Evolutionary conservation across 495 filamentous ascomycete genomes (phyloP).

Genomic region (Cairneyella variabilis): DNA sequence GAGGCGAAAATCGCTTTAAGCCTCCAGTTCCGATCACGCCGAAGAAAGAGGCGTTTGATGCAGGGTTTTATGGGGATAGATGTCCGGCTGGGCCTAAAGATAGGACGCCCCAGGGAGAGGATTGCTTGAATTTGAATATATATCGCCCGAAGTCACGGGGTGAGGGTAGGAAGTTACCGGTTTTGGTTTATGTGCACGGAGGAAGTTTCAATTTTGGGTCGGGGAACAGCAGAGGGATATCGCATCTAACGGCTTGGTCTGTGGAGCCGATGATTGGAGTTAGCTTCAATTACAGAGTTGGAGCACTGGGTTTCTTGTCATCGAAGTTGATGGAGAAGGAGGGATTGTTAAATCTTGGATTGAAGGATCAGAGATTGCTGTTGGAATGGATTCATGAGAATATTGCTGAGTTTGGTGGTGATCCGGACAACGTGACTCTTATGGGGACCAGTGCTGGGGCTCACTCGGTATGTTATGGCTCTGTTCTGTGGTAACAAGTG

Average conservation of each 20-base stretch:
- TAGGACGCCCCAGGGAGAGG: constrained; percentile 34
- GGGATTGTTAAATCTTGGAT: constrained; percentile 59
- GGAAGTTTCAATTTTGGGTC: constrained; percentile 48
- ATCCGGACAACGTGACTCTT: constrained; percentile 58
- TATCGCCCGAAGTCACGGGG: constrained; percentile 25
- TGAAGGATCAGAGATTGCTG: constrained; percentile 63
- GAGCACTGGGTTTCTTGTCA: constrained; percentile 63
- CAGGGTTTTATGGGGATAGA: constrained; percentile 37
- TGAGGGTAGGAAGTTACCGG: constrained; percentile 42
- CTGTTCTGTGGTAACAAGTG: not conserved
- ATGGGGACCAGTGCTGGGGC: constrained; percentile 66
- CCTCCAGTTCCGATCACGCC: constrained; percentile 39
- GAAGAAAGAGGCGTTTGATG: constrained; percentile 35
- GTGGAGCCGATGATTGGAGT: constrained; percentile 52
- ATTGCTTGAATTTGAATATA: constrained; percentile 50
- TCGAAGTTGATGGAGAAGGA: constrained; percentile 49
- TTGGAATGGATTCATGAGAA: constrained; percentile 65
- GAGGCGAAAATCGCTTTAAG: constrained; percentile 52
- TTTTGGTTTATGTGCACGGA: constrained; percentile 56
- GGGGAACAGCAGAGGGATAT: constrained; percentile 42
- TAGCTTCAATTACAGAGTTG: constrained; percentile 67
- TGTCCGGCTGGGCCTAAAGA: constrained; percentile 35
- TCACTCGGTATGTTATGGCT: constrained; percentile 34
- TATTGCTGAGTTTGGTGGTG: constrained; percentile 57
- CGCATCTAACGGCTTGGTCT: constrained; percentile 49